Base-by-base conservation (phyloP, 2,329 filamentous ascomycete species). In the Bretziella fagacearum region DNA sequence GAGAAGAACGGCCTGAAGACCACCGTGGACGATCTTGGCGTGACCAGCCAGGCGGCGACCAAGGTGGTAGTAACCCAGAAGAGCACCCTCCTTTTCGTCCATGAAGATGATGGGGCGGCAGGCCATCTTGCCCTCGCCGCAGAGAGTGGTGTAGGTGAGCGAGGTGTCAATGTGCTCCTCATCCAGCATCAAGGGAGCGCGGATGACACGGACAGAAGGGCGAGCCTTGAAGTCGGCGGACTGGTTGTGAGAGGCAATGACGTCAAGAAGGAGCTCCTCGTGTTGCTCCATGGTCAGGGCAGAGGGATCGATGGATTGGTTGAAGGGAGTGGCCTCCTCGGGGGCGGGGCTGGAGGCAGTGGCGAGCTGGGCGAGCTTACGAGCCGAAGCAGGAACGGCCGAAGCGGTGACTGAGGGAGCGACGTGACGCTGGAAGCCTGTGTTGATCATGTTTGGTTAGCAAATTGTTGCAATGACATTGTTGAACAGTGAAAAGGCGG, bases 1-100 rank as follows among this genome's bases (percentile, higher is more conserved):
- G 46, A 96, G 67, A 59, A 96, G 71, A 10, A 89, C 95, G n/a
- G 89, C 89, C 48, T 96, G 67, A 53, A 94, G 66, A 0, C 89
- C 89, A 44, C 89, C 89, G 60, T 96, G 91, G 5, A 95, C 74
- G 52, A 96, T 84, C 2, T 83, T 85, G 4, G 84, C 83, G 61
- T 96, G 87, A 1, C 89, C 89, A 59, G 85, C 95, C 33, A 96
- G 66, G 55, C 84, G 78, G 2, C 70, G 64, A 2, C 89, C 89
- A 0, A 94, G 40, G 33, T 51, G 48, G 44, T 50, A 50, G 44
- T 47, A 50, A 33, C 48, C 48, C 8, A 50, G 44, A 27, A 50
- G 48, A 17, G 48, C 48, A 37, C 48, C 48, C n/a, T 30, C 44
- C n/a, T 37, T 29, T 11, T 50, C 44, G 29, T 50, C 48, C 8